These are phyloP conservation scores for Phytopythium cucurbitacearum DNA, from an alignment of 352 stramenopile genomes.

Conservation along the genomic window DNA sequence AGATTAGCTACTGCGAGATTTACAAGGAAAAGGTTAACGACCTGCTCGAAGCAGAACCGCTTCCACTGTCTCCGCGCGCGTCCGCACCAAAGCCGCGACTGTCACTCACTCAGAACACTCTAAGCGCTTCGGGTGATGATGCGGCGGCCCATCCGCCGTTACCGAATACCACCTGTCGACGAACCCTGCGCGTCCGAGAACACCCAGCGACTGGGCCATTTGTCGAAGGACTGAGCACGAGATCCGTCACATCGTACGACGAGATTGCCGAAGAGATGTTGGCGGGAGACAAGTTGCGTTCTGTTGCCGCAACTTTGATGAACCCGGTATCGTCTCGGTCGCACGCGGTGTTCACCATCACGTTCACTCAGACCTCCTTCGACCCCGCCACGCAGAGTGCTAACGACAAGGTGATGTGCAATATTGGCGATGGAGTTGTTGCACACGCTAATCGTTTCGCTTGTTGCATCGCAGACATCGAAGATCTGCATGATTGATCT, in stretches of 20 bases:
- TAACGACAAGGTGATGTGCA: slow-evolving; percentile 49
- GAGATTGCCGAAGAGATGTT: slow-evolving; percentile 79
- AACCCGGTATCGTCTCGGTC: slow-evolving; percentile 94
- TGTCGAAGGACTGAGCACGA: slow-evolving; percentile 70
- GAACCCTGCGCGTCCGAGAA: slow-evolving; percentile 67
- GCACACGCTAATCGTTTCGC: background rate
- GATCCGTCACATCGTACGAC: slow-evolving; percentile 68
- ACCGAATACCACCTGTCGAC: slow-evolving; percentile 1
- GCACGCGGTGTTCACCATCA: slow-evolving; percentile 97
- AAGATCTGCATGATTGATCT: slow-evolving; percentile 88
- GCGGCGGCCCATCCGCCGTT: no score
- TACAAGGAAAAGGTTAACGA: slow-evolving; percentile 89
- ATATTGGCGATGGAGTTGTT: slow-evolving; percentile 1
- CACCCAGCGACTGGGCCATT: slow-evolving; percentile 83
- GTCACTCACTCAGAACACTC: slow-evolving; percentile 15
- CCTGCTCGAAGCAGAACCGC: slow-evolving; percentile 41
- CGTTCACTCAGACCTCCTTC: slow-evolving; percentile 78
- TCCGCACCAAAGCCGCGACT: slow-evolving; percentile 11
- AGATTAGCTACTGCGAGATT: slow-evolving; percentile 76
- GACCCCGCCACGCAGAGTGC: slow-evolving; percentile 51
- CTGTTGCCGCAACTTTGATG: slow-evolving; percentile 95
- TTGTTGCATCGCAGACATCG: slow-evolving; percentile 36
- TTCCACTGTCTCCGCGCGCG: background rate
- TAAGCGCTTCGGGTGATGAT: slow-evolving; percentile 8
- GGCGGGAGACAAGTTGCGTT: slow-evolving; percentile 92